Evolutionary conservation across 805 yeast genomes (phyloP).

Genomic region (Kluyveromyces nonfermentans): DNA sequence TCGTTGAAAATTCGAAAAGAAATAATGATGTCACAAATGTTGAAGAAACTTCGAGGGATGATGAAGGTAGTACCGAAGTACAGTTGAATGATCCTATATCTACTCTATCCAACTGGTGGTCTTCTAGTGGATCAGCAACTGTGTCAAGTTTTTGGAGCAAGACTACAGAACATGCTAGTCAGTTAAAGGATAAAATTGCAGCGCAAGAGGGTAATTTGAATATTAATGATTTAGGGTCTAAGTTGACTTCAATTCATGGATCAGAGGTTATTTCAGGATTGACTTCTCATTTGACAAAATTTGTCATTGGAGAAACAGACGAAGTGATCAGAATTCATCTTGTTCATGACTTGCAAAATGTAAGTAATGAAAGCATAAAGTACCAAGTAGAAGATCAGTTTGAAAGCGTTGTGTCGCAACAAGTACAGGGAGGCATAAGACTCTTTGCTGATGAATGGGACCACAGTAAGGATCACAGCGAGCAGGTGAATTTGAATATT

Average conservation of each 20-base stretch:
- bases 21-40: conserved; percentile 14
- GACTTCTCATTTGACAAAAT: conserved; percentile 26
- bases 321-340: conserved; percentile 55
- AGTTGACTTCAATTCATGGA: conserved; percentile 12
- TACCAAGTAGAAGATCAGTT: conserved; percentile 41
- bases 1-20: conserved; percentile 5
- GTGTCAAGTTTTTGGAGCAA: conserved; percentile 60
- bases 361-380: conserved; percentile 36
- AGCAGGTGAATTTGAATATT: conserved; percentile 43
- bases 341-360: conserved; percentile 57
- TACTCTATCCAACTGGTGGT: conserved; percentile 68
- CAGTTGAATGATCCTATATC: conserved; percentile 50
- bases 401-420: conserved; percentile 50
- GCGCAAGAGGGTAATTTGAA: conserved; percentile 28
- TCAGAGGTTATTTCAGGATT: conserved; percentile 19
- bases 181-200: conserved; percentile 30
- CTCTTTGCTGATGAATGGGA: conserved; percentile 48
- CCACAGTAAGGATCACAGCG: conserved; percentile 26
- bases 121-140: conserved; percentile 53
- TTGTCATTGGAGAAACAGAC: conserved; percentile 32
- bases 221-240: conserved; percentile 25
- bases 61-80: conserved; percentile 18
- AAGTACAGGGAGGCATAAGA: conserved; percentile 70
- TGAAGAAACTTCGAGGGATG: conserved; percentile 7
- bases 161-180: conserved; percentile 40